phyloP scores from a whole-genome alignment of 1,284 basidiomycete species.

The Boletus smithii region DNA sequence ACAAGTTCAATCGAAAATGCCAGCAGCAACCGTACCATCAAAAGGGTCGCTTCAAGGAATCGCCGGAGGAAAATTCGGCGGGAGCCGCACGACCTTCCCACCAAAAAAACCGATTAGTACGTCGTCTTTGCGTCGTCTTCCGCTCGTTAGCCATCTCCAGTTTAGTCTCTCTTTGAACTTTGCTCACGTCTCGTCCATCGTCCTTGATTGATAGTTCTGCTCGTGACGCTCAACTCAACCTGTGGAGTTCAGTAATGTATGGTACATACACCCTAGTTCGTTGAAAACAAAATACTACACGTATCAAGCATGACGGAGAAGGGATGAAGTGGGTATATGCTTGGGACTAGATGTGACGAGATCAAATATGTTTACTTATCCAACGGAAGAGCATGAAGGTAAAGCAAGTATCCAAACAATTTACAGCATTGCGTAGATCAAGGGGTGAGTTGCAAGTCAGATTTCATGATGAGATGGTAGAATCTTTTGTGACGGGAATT shows the following conservation, averaged over 20 bases:
- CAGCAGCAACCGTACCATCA: too few species aligned
- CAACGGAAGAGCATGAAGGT: slow-evolving; percentile 16
- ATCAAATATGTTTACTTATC: slow-evolving; percentile 19
- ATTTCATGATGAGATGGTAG: slow-evolving; percentile 26
- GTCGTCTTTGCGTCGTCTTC: too few species aligned
- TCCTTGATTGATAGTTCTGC: too few species aligned
- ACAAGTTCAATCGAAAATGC: too few species aligned
- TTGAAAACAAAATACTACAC: slow-evolving; percentile 19
- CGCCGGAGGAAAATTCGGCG: too few species aligned
- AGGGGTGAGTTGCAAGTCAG: slow-evolving; percentile 3
- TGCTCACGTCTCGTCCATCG: too few species aligned
- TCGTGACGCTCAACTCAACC: too few species aligned
- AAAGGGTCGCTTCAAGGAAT: too few species aligned
- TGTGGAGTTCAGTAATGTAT: slow-evolving; percentile 15
- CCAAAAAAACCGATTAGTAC: too few species aligned
- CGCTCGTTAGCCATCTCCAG: not conserved
- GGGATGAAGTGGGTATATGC: slow-evolving; percentile 26
- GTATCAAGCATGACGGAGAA: slow-evolving; percentile 18
- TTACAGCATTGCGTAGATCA: slow-evolving; percentile 14
- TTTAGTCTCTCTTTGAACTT: too few species aligned
- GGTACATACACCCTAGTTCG: slow-evolving; percentile 20
- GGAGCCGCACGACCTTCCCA: too few species aligned
- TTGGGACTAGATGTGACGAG: slow-evolving; percentile 15
- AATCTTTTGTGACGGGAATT: slow-evolving; percentile 28
- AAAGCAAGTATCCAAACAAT: slow-evolving; percentile 14